Evolutionary conservation across 768 basidiomycete species (phyloP), one percentile per base, ranked within the genome.

Genomic region (Lactarius hatsudake): DNA sequence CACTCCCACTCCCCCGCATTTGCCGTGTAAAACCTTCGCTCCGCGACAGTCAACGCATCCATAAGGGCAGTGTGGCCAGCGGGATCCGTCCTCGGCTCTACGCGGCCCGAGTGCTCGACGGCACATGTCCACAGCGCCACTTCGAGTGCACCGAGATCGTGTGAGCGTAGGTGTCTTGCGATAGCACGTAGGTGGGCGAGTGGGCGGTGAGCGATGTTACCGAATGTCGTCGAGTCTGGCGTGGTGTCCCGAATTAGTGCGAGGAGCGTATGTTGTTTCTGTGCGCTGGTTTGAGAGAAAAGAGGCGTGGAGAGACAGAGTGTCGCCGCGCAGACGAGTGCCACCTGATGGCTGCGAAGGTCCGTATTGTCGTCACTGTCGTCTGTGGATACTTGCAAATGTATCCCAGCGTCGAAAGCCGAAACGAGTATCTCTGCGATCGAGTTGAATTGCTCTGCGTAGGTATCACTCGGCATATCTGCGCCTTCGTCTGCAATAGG

Each of bases 371-470:
- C 40, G 32, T 56, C 20, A 9, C 48, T 43, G 17, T 36, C 13
- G 5, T 32, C 26, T 6, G n/a, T 30, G 42, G 36, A 6, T 34
- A 48, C 26, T 40, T 61, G 67, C 10, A 64, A n/a, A 36, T 57
- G 30, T 13, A 57, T 18, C 3, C 59, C 59, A 4, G 43, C 15
- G 15, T 55, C 43, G 9, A 64, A 20, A 9, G 67, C 67, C 2
- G 67, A 60, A 18, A 43, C 59, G 34, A 68, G 67, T 13, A 64
- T 64, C 12, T 68, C 67, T 17, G 48, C 20, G 34, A 68, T 61
- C 8, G 67, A 30, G 36, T 60, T 23, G 38, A 68, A 61, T 36
- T 60, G 59, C 7, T 43, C 40, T 8, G 59, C 20, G 32, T 32
- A 20, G 13, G 34, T 34, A 2, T 1, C 32, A 23, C 26, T 42